phyloP scores from a whole-genome alignment of 495 filamentous ascomycete species.

The Pyronema omphalodes region DNA sequence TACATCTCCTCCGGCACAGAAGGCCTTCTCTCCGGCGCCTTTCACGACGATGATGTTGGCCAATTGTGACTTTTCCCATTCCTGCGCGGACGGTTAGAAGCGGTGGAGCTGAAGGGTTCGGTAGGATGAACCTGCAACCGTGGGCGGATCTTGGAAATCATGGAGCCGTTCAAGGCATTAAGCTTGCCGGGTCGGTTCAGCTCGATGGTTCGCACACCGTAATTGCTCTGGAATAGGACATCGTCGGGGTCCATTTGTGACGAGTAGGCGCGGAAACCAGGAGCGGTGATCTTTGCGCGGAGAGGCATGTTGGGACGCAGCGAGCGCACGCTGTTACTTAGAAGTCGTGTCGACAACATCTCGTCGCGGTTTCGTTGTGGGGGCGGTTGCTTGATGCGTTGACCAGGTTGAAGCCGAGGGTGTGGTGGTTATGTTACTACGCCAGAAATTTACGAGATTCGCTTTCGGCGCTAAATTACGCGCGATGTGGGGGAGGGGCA shows the following conservation, averaged over 20 bases:
- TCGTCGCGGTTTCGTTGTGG: too few relatives aligned
- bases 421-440: too few relatives aligned
- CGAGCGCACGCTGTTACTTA: too few relatives aligned
- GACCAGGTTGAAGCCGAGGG: too few relatives aligned
- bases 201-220: slow-evolving; percentile 80
- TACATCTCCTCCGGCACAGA: slow-evolving; percentile 91
- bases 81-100: slow-evolving; percentile 27
- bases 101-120: not conserved
- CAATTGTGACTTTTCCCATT: slow-evolving; percentile 86
- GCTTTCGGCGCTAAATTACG: too few relatives aligned
- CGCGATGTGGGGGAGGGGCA: too few relatives aligned
- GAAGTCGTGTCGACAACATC: too few relatives aligned
- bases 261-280: slow-evolving; percentile 28
- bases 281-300: slow-evolving; percentile 59
- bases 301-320: slow-evolving; percentile 48
- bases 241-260: slow-evolving; percentile 43
- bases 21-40: slow-evolving; percentile 62
- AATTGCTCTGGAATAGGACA: slow-evolving; percentile 73
- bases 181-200: slow-evolving; percentile 82
- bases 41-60: slow-evolving; percentile 87
- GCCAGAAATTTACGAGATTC: too few relatives aligned
- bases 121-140: slow-evolving; percentile 42
- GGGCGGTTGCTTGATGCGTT: too few relatives aligned
- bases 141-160: slow-evolving; percentile 80
- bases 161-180: slow-evolving; percentile 81